Percentiles rank a stretch among this genome's conserved stretches.
Evolutionary conservation across 352 stramenopile species (phyloP).

Genomic region (Globisporangium spinosum): DNA sequence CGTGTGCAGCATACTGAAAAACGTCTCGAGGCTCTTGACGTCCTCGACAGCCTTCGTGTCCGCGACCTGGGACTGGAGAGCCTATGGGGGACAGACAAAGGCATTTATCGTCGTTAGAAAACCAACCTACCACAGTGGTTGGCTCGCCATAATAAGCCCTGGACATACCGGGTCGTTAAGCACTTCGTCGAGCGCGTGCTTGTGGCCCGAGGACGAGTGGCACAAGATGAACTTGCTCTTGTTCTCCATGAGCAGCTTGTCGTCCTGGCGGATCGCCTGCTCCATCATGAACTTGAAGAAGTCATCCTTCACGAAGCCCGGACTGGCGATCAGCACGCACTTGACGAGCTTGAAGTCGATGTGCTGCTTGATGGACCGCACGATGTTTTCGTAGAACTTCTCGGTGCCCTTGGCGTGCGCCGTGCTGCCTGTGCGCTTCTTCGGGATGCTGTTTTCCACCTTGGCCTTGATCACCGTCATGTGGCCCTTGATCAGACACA

Average conservation of each 20-base stretch:
- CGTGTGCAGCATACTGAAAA: slow-evolving; percentile 95
- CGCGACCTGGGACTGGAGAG: slow-evolving; percentile 90
- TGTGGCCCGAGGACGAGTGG: slow-evolving; percentile 94
- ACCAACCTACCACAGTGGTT: not conserved
- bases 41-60: slow-evolving; percentile 94
- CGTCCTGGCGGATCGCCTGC: slow-evolving; percentile 90
- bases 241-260: slow-evolving; percentile 95
- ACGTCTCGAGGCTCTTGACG: slow-evolving; percentile 90
- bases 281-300: slow-evolving; percentile 96
- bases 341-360: slow-evolving; percentile 97
- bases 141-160: not conserved
- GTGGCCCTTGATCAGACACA: slow-evolving; percentile 97
- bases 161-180: slow-evolving; percentile 82
- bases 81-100: slow-evolving; percentile 15
- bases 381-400: slow-evolving; percentile 97
- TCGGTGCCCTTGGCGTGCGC: slow-evolving; percentile 92
- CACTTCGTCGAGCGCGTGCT: slow-evolving; percentile 97
- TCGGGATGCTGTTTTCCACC: slow-evolving; percentile 96
- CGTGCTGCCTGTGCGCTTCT: slow-evolving; percentile 94
- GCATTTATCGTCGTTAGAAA: not conserved
- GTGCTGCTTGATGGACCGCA: slow-evolving; percentile 93
- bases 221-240: slow-evolving; percentile 96
- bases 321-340: slow-evolving; percentile 93
- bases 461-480: slow-evolving; percentile 94
- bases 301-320: slow-evolving; percentile 97